Conservation (phyloP, 306 rosid genomes). For the Leucaena leucocephala region DNA sequence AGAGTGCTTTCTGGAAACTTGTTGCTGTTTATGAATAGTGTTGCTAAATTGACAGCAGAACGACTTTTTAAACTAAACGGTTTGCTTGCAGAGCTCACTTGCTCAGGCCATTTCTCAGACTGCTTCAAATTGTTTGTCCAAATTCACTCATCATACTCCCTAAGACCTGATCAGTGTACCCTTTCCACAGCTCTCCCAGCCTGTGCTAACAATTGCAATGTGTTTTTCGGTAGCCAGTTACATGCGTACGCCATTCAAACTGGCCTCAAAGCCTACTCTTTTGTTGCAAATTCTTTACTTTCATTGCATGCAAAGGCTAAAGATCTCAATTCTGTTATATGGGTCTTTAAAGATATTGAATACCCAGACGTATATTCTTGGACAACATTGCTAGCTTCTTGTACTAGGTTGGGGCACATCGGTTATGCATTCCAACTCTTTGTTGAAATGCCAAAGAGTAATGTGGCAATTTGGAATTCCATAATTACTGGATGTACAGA, state of each 20-base stretch:
- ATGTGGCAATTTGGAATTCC: constrained; percentile 77
- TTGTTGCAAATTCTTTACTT: constrained; percentile 68
- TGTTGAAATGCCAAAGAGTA: constrained; percentile 50
- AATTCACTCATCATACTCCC: constrained; percentile 52
- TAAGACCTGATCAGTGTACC: constrained; percentile 66
- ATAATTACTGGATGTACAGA: constrained; percentile 60
- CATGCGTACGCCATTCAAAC: constrained; percentile 55
- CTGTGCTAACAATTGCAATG: constrained; percentile 43
- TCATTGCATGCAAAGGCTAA: constrained; percentile 58
- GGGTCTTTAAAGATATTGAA: constrained; percentile 47
- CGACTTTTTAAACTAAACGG: constrained; percentile 53
- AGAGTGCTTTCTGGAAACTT: constrained; percentile 21
- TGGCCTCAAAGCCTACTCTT: constrained; percentile 57
- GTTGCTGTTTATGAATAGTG: neutral
- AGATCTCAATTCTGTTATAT: constrained; percentile 45
- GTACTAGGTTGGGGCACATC: constrained; percentile 47
- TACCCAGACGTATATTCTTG: constrained; percentile 65
- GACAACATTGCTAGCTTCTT: constrained; percentile 76
- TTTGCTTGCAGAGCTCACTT: constrained; percentile 49
- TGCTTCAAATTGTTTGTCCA: constrained; percentile 50
- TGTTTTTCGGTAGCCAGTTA: constrained; percentile 57
- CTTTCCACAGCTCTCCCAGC: constrained; percentile 66
- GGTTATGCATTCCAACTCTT: constrained; percentile 52
- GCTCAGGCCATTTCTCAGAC: constrained; percentile 47
- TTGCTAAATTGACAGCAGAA: constrained; percentile 17